phyloP scores from a whole-genome alignment of 2,329 filamentous ascomycete genomes.

The Zopfia rhizophila region DNA sequence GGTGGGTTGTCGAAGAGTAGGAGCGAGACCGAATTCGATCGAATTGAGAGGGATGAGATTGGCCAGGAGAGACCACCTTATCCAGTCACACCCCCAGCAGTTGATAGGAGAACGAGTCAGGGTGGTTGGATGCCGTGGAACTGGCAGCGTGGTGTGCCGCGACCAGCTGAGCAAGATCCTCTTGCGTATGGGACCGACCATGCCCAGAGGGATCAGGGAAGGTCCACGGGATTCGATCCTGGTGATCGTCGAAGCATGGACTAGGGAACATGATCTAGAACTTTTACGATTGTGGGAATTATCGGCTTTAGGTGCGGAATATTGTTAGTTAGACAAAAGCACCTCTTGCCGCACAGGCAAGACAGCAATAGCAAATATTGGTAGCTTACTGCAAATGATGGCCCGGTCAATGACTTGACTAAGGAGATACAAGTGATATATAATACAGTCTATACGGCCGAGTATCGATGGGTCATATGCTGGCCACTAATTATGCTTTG shows the following conservation, averaged over 20 bases:
- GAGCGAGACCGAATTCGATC: constrained; percentile 90
- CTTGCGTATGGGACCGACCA: constrained; percentile 47
- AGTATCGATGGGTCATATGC: not conserved
- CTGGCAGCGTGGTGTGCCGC: constrained; percentile 49
- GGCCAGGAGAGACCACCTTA: constrained; percentile 62
- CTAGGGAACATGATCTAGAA: no score
- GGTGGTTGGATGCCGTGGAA: constrained; percentile 64
- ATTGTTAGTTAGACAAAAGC: constrained; percentile 27
- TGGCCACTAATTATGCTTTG: not conserved
- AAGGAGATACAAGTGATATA: not conserved
- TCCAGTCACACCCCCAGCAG: constrained; percentile 44
- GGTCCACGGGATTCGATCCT: constrained; percentile 44
- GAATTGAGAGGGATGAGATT: constrained; percentile 77
- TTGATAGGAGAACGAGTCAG: constrained; percentile 43
- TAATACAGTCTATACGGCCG: constrained; percentile 13
- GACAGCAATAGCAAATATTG: not conserved
- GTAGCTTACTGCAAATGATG: constrained; percentile 9
- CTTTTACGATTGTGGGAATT: constrained; percentile 3
- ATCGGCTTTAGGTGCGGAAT: constrained; percentile 12
- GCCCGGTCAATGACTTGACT: not conserved
- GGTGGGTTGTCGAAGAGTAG: constrained; percentile 78
- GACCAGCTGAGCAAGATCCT: constrained; percentile 36
- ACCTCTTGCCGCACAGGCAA: constrained; percentile 2
- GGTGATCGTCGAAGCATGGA: constrained; percentile 38
- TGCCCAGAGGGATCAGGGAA: constrained; percentile 28